Percentiles rank a stretch among this genome's conserved stretches.
Evolutionary conservation across 345 rosid species (phyloP).

Genomic region (Raphanus raphanistrum): DNA sequence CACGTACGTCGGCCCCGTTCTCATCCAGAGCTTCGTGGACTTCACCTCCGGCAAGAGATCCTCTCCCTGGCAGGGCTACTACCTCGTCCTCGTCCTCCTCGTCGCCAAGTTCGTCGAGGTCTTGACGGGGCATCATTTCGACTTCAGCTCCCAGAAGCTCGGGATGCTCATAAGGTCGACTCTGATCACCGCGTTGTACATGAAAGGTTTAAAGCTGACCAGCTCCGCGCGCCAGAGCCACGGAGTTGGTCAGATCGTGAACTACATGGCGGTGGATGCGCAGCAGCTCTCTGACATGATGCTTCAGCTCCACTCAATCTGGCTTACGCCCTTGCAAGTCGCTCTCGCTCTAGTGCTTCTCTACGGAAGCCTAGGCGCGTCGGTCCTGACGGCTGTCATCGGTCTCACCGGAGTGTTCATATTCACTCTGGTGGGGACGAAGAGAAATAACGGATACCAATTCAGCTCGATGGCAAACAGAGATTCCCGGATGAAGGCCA

Average conservation of each 20-base stretch:
- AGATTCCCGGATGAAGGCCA: slow-evolving; percentile 90
- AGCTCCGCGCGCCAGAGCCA: slow-evolving; percentile 90
- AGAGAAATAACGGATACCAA: slow-evolving; percentile 66
- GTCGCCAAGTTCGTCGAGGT: slow-evolving; percentile 80
- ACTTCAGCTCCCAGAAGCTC: slow-evolving; percentile 87
- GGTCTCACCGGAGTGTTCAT: slow-evolving; percentile 54
- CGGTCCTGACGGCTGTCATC: slow-evolving; percentile 53
- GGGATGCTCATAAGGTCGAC: slow-evolving; percentile 91
- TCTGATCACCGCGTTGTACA: slow-evolving; percentile 78
- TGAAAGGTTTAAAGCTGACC: slow-evolving; percentile 69
- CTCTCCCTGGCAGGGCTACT: slow-evolving; percentile 77
- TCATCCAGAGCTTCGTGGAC: slow-evolving; percentile 79
- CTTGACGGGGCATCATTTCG: slow-evolving; percentile 70
- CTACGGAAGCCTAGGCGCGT: slow-evolving; percentile 60
- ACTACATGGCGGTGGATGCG: slow-evolving; percentile 97
- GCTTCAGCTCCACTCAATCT: slow-evolving; percentile 86
- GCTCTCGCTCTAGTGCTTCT: slow-evolving; percentile 66
- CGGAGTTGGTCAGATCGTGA: slow-evolving; percentile 95
- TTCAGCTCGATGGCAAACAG: slow-evolving; percentile 69
- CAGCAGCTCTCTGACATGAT: slow-evolving; percentile 98
- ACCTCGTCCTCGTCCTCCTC: slow-evolving; percentile 71
- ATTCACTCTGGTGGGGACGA: slow-evolving; percentile 55
- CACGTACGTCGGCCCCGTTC: slow-evolving; percentile 76
- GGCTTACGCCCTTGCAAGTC: slow-evolving; percentile 89
- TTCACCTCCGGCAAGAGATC: slow-evolving; percentile 76